A percentile compares a stretch with the other conserved stretches of the same genome.
Evolutionary conservation across 2,329 filamentous ascomycete species (phyloP).

Genomic region (Penicillium sp.): DNA sequence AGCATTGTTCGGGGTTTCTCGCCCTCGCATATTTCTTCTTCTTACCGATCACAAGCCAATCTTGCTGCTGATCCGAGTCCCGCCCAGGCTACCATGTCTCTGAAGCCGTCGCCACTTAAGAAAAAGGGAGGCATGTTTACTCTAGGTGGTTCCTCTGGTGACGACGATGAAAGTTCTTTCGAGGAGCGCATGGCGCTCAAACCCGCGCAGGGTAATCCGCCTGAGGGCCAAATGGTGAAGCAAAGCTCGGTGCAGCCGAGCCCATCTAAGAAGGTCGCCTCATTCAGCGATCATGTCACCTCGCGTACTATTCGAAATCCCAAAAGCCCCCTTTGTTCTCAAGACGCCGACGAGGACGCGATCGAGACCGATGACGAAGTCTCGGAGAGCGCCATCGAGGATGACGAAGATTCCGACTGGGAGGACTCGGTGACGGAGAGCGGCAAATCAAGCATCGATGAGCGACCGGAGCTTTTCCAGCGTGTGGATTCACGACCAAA

Average conservation of each 20-base stretch:
- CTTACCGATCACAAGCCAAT: constrained; percentile 57
- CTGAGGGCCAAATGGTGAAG: constrained; percentile 50
- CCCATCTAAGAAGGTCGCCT: constrained; percentile 66
- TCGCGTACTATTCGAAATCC: constrained; percentile 50
- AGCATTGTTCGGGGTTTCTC: constrained; percentile 84
- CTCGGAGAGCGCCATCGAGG: constrained; percentile 76
- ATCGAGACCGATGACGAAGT: constrained; percentile 61
- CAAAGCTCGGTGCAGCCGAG: constrained; percentile 27
- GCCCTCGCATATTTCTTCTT: constrained; percentile 65
- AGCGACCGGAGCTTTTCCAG: constrained; percentile 68
- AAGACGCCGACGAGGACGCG: constrained; percentile 55
- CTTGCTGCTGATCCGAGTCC: constrained; percentile 47
- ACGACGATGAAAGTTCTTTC: constrained; percentile 72
- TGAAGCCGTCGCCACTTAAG: constrained; percentile 51
- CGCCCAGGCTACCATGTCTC: constrained; percentile 58
- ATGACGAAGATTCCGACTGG: constrained; percentile 59
- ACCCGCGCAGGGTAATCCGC: constrained; percentile 48
- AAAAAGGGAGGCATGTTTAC: constrained; percentile 62
- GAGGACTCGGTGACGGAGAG: constrained; percentile 70
- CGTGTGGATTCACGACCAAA: constrained; percentile 84
- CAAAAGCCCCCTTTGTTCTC: constrained; percentile 42
- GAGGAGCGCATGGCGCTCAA: constrained; percentile 55
- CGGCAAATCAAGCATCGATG: constrained; percentile 74
- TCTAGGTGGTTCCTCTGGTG: constrained; percentile 79
- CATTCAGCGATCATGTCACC: constrained; percentile 68